phyloP scores from a whole-genome alignment of 2,329 filamentous ascomycete genomes.

The Claviceps sp. region DNA sequence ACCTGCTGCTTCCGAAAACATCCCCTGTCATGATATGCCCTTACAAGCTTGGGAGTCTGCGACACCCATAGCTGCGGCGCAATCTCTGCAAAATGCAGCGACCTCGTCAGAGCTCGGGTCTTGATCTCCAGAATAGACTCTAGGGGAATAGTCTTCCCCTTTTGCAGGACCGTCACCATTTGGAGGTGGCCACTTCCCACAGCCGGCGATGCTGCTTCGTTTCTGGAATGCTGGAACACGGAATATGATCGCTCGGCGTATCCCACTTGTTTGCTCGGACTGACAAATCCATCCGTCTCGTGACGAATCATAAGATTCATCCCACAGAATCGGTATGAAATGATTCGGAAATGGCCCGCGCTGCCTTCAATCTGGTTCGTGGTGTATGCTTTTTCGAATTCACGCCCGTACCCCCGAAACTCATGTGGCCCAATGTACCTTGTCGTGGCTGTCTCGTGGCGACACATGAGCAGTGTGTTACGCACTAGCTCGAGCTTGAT shows the following conservation, averaged over 20 bases:
- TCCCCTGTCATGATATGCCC: conserved; percentile 26
- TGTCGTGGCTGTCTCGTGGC: conserved; percentile 17
- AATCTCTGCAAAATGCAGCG: conserved; percentile 21
- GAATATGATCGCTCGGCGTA: conserved; percentile 13
- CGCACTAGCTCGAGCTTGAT: conserved; percentile 26
- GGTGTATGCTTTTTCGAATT: conserved; percentile 32
- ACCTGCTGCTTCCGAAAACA: conserved; percentile 17
- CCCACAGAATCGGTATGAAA: conserved; percentile 28
- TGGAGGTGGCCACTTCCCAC: conserved; percentile 6
- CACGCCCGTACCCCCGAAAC: conserved; percentile 28
- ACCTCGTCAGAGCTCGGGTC: conserved; percentile 22
- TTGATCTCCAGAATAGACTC: conserved; percentile 31
- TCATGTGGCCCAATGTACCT: conserved; percentile 19
- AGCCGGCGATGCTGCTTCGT: conserved; percentile 2
- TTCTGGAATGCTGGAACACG: conserved; percentile 12
- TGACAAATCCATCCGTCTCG: conserved; percentile 30
- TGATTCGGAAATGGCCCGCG: conserved; percentile 32
- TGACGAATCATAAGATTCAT: conserved; percentile 28
- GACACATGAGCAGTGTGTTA: conserved; percentile 25
- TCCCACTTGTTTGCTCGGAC: not conserved
- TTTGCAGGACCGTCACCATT: conserved; percentile 17
- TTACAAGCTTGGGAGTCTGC: conserved; percentile 33
- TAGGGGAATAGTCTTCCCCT: conserved; percentile 19
- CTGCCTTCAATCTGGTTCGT: conserved; percentile 18
- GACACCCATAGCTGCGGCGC: conserved; percentile 30